These are phyloP conservation scores for Trametes polyzona DNA, from an alignment of 1,284 basidiomycete genomes.

Conservation along the genomic window DNA sequence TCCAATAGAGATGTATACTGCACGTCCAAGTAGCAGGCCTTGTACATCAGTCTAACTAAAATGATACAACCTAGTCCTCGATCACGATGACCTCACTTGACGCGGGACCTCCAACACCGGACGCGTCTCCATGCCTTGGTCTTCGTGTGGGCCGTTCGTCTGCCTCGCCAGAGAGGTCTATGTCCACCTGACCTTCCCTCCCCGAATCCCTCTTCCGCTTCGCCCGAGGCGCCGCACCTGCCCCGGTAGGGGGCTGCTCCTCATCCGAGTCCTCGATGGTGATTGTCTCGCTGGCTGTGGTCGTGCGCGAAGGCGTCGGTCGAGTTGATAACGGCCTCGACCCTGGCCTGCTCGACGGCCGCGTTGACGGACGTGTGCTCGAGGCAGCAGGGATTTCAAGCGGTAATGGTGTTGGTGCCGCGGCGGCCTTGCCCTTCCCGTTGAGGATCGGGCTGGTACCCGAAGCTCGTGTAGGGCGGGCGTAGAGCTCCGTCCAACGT, in stretches of 20 bases:
- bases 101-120: constrained; percentile 25
- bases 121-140: constrained; percentile 19
- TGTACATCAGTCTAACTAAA: not conserved
- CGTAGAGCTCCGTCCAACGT: constrained; percentile 66
- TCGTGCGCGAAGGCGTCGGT: constrained; percentile 22
- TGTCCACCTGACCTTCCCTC: constrained; percentile 9
- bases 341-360: constrained; percentile 1
- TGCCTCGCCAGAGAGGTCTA: constrained; percentile 23
- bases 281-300: constrained; percentile 39
- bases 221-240: constrained; percentile 6
- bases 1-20: not conserved
- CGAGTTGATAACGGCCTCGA: constrained; percentile 2
- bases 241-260: constrained; percentile 35
- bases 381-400: constrained; percentile 10
- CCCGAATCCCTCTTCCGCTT: constrained; percentile 35
- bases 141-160: constrained; percentile 15
- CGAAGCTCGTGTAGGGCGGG: constrained; percentile 45
- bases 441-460: constrained; percentile 30
- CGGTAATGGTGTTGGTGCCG: too few species aligned
- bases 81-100: constrained; percentile 44
- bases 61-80: constrained; percentile 36
- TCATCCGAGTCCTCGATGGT: constrained; percentile 56
- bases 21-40: too few species aligned
- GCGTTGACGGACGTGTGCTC: constrained; percentile 12
- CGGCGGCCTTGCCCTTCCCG: constrained; percentile 39